phyloP scores from a whole-genome alignment of 2,329 filamentous ascomycete species.

The Pyricularia pennisetigena region DNA sequence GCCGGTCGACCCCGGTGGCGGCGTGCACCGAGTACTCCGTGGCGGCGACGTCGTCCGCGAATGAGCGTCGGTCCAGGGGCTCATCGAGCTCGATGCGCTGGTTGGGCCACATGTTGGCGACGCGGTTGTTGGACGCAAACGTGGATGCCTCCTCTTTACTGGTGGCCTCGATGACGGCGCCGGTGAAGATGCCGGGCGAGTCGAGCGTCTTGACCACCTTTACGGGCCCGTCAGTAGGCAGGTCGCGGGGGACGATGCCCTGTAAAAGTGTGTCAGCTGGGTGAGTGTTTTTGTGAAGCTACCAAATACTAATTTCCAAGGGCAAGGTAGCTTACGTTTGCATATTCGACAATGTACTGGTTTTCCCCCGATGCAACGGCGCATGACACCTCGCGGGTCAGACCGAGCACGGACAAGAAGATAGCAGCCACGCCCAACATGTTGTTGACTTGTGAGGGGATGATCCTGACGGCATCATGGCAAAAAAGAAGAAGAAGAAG shows the following conservation, averaged over 20 bases:
- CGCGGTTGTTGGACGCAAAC: background rate
- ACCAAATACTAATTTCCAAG: background rate
- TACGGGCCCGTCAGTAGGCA: background rate
- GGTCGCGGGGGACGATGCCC: background rate
- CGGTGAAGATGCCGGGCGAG: constrained; percentile 1
- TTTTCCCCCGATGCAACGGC: background rate
- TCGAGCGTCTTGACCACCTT: constrained; percentile 1
- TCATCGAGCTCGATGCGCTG: background rate
- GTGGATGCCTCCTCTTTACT: background rate
- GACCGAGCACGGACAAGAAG: background rate
- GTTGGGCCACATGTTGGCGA: constrained; percentile 3
- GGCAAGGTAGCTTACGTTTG: background rate
- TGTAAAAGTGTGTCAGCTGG: background rate
- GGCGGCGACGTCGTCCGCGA: background rate
- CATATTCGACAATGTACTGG: constrained; percentile 2
- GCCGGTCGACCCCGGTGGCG: constrained; percentile 11
- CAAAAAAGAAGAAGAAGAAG: too few species aligned
- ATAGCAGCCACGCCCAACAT: background rate
- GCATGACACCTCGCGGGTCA: background rate
- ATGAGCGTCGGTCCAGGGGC: background rate
- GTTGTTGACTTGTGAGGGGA: background rate
- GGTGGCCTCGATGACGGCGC: background rate
- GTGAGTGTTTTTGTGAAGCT: too few species aligned
- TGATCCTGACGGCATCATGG: background rate
- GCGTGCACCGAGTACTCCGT: constrained; percentile 8